Evolutionary conservation across 169 alveolate species (phyloP).

Genomic region (Cryptosporidium felis): DNA sequence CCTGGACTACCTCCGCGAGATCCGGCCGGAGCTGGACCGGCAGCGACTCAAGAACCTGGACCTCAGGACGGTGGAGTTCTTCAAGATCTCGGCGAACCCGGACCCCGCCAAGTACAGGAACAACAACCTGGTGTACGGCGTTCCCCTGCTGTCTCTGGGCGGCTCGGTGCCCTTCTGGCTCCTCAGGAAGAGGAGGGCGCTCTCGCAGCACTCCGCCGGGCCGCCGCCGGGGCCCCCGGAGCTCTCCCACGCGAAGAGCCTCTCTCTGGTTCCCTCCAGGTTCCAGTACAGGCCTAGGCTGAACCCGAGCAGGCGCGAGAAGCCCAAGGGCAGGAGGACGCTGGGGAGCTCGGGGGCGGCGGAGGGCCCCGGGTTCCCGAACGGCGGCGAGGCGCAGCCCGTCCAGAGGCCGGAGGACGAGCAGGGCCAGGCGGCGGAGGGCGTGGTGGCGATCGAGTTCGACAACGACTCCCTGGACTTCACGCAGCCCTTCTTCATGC

Average conservation of each 20-base stretch:
- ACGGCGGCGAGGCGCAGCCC: slow-evolving; percentile 15
- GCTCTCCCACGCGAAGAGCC: background rate
- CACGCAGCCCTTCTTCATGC: slow-evolving; percentile 57
- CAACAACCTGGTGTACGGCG: slow-evolving; percentile 41
- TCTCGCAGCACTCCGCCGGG: background rate
- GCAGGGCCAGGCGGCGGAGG: background rate
- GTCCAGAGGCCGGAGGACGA: slow-evolving; percentile 17
- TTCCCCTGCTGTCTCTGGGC: slow-evolving; percentile 21
- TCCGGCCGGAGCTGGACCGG: slow-evolving; percentile 49
- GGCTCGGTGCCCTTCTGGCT: slow-evolving; percentile 55
- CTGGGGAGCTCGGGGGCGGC: background rate
- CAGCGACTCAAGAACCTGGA: slow-evolving; percentile 11
- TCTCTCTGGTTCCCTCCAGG: slow-evolving; percentile 39
- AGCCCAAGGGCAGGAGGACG: slow-evolving; percentile 9
- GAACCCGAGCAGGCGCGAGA: slow-evolving; percentile 53
- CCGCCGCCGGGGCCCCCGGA: background rate
- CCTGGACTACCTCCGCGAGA: slow-evolving; percentile 27
- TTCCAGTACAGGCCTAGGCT: slow-evolving; percentile 47
- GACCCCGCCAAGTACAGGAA: slow-evolving; percentile 15
- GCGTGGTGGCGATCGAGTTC: slow-evolving; percentile 27
- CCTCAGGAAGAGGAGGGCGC: background rate
- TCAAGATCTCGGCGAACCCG: slow-evolving; percentile 36
- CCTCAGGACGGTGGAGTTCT: slow-evolving; percentile 19
- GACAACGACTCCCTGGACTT: slow-evolving; percentile 59
- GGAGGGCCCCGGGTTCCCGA: background rate